Conservation (phyloP, 805 yeast genomes). For the Candida railenensis region DNA sequence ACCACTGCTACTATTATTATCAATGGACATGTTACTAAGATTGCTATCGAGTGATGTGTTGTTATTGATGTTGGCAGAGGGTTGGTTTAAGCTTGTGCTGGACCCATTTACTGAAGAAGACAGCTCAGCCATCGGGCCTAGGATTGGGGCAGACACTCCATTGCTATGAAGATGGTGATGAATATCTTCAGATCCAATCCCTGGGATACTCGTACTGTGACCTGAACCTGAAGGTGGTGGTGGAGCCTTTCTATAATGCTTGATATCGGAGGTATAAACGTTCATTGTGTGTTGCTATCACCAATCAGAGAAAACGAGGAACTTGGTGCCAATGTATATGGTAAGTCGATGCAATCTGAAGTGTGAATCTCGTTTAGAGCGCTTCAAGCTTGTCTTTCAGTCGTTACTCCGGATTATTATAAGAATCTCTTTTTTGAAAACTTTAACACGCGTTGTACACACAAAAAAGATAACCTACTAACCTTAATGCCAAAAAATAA, state of each 20-base stretch:
- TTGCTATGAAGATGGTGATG: not conserved
- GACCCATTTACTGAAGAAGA: not conserved
- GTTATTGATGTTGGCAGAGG: not conserved
- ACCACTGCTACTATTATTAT: not conserved
- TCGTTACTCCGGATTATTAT: not conserved
- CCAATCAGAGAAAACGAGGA: slow-evolving; percentile 21
- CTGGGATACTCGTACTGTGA: not conserved
- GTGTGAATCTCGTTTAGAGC: too few species aligned
- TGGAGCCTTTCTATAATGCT: slow-evolving; percentile 43
- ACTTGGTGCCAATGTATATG: not conserved
- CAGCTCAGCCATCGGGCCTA: slow-evolving; percentile 2
- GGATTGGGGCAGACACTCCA: slow-evolving; percentile 2
- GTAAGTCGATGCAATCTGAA: not conserved
- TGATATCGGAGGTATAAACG: slow-evolving; percentile 40
- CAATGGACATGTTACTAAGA: not conserved
- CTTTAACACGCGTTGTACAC: too few species aligned
- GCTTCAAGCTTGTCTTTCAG: too few species aligned
- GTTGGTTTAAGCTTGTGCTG: not conserved
- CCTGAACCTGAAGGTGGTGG: slow-evolving; percentile 32
- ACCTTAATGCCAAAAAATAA: not conserved
- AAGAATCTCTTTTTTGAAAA: too few species aligned
- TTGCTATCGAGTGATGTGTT: not conserved
- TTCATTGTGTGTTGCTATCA: slow-evolving; percentile 9
- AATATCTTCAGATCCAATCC: not conserved
- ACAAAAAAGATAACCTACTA: not conserved